Evolutionary conservation across 2,329 filamentous ascomycete species (phyloP).

Genomic region (Fusarium sp.): DNA sequence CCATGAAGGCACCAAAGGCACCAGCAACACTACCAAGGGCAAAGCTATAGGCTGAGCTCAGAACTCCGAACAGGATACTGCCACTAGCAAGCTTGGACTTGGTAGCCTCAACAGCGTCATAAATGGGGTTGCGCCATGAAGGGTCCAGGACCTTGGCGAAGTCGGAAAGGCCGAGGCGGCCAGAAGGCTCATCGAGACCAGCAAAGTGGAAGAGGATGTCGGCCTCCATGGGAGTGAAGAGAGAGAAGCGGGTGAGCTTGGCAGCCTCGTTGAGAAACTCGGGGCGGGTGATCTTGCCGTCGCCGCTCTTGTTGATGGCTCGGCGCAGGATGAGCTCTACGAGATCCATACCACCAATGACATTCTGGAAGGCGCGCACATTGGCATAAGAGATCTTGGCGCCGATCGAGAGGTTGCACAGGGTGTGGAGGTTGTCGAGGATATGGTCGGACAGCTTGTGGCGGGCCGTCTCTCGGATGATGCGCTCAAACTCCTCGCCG

Average conservation of each 20-base stretch:
- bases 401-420: conserved; percentile 93
- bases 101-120: conserved; percentile 63
- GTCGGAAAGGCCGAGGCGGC: conserved; percentile 82
- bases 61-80: conserved; percentile 68
- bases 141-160: conserved; percentile 96
- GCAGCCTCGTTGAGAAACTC: conserved; percentile 97
- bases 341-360: conserved; percentile 97
- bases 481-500: conserved; percentile 95
- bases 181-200: conserved; percentile 88
- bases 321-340: conserved; percentile 93
- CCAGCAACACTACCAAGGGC: conserved; percentile 88
- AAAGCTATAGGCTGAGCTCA: conserved; percentile 88
- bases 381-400: conserved; percentile 98
- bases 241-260: conserved; percentile 89
- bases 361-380: conserved; percentile 96
- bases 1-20: conserved; percentile 99
- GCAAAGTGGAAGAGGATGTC: conserved; percentile 99
- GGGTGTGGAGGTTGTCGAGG: conserved; percentile 86
- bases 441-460: conserved; percentile 99
- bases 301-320: conserved; percentile 82
- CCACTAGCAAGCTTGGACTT: conserved; percentile 46
- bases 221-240: conserved; percentile 98
- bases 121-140: conserved; percentile 80
- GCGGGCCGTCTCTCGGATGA: conserved; percentile 90
- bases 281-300: conserved; percentile 92